These are phyloP conservation scores for Cyclotella baltica DNA, from an alignment of 108 stramenopile species.

Conservation along the genomic window DNA sequence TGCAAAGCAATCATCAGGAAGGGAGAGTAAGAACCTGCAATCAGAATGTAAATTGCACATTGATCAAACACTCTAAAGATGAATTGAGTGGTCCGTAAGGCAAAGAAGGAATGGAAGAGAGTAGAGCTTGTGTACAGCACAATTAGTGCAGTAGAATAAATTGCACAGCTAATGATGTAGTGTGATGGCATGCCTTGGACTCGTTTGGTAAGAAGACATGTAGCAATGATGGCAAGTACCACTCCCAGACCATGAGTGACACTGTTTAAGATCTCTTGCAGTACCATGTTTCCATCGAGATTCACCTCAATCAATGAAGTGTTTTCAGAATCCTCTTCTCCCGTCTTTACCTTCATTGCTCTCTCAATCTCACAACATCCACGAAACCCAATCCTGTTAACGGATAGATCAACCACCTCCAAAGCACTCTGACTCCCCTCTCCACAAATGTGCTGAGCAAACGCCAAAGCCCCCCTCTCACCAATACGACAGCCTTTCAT, in stretches of 20 bases:
- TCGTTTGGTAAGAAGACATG: constrained; percentile 62
- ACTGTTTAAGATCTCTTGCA: constrained; percentile 91
- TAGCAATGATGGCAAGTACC: constrained; percentile 80
- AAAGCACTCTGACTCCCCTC: constrained; percentile 38
- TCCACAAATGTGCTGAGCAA: constrained; percentile 53
- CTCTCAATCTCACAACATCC: constrained; percentile 68
- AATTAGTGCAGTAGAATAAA: constrained; percentile 83
- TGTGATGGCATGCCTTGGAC: constrained; percentile 41
- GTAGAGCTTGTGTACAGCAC: constrained; percentile 89
- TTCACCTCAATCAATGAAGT: constrained; percentile 50
- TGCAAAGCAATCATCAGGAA: constrained; percentile 83
- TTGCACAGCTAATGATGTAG: constrained; percentile 61
- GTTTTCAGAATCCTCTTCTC: constrained; percentile 3
- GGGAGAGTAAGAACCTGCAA: constrained; percentile 97
- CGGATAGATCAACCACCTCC: constrained; percentile 67
- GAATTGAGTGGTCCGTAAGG: constrained; percentile 62
- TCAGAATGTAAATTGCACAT: constrained; percentile 95
- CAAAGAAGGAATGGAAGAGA: constrained; percentile 91
- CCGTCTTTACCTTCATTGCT: constrained; percentile 39
- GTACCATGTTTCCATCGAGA: constrained; percentile 80
- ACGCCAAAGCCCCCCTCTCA: constrained; percentile 77
- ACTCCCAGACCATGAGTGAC: constrained; percentile 94
- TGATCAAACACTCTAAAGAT: constrained; percentile 90
- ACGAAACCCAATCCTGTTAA: constrained; percentile 75
- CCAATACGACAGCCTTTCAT: constrained; percentile 77